A percentile compares a stretch with the other conserved stretches of the same genome.
These are phyloP conservation scores for Tuber borchii DNA, from an alignment of 495 filamentous ascomycete species.

Conservation along the genomic window DNA sequence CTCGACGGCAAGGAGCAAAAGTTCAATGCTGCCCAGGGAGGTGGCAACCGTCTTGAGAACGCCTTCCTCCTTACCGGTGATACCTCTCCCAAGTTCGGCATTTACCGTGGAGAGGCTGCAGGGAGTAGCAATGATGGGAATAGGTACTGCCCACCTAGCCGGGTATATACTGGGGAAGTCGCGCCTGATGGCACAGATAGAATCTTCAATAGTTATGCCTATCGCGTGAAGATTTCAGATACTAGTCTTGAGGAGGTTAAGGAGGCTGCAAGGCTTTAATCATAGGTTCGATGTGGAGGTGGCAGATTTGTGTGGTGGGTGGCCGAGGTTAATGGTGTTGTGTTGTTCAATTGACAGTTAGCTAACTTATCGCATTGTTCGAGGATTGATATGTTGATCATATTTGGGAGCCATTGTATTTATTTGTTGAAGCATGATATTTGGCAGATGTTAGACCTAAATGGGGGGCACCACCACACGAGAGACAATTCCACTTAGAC, in stretches of 20 bases:
- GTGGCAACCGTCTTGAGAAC: constrained; percentile 28
- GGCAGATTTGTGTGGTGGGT: background rate
- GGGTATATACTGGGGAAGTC: constrained; percentile 19
- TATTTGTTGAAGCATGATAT: background rate
- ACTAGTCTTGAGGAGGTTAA: constrained; percentile 28
- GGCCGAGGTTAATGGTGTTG: background rate
- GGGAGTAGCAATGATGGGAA: constrained; percentile 17
- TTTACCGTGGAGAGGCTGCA: constrained; percentile 38
- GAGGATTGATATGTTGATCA: background rate
- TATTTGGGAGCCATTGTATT: background rate
- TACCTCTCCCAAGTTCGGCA: constrained; percentile 42
- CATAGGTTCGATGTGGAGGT: background rate
- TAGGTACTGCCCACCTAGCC: constrained; percentile 26
- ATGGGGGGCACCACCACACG: background rate
- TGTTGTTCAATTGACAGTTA: background rate
- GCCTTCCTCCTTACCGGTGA: constrained; percentile 39
- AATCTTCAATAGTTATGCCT: constrained; percentile 32
- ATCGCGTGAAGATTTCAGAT: constrained; percentile 42
- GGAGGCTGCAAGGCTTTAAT: constrained; percentile 31
- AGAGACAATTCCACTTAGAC: background rate
- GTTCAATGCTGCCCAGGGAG: constrained; percentile 36
- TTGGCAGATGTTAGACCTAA: background rate
- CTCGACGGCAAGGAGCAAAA: constrained; percentile 37
- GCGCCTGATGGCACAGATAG: constrained; percentile 24
- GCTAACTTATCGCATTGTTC: background rate